Percentiles rank a stretch among this genome's conserved stretches.
Conservation (phyloP, 2,329 filamentous ascomycete genomes). For the Phialophora expanda region DNA sequence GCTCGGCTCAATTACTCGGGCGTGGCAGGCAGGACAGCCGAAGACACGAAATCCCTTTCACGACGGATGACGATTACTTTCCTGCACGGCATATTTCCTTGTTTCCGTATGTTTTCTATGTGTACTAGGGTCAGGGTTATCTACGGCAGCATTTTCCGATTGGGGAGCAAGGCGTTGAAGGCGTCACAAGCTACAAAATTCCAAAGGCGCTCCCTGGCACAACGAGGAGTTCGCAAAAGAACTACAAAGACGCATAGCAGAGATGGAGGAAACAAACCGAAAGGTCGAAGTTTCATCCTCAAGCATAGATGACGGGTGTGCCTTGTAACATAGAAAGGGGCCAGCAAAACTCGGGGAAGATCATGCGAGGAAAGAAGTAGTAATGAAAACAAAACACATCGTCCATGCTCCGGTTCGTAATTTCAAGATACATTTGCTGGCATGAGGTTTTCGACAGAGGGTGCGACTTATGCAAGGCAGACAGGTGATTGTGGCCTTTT, state of each 20-base stretch:
- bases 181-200: constrained; percentile 18
- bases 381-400: constrained; percentile 19
- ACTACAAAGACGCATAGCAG: constrained; percentile 15
- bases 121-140: constrained; percentile 32
- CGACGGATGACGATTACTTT: constrained; percentile 34
- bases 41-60: constrained; percentile 18
- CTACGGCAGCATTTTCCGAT: constrained; percentile 26
- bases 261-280: neutral
- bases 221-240: constrained; percentile 16
- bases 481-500: constrained; percentile 18
- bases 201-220: constrained; percentile 11
- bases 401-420: neutral
- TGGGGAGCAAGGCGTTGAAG: constrained; percentile 31
- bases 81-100: constrained; percentile 21
- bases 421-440: neutral
- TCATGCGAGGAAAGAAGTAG: constrained; percentile 15
- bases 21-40: constrained; percentile 2
- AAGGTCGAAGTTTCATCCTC: constrained; percentile 2
- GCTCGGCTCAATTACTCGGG: neutral
- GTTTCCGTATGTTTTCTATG: constrained; percentile 22
- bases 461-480: constrained; percentile 7
- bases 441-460: neutral
- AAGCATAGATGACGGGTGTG: constrained; percentile 11
- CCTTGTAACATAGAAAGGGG: constrained; percentile 29
- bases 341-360: constrained; percentile 19